Conservation (phyloP, 2,329 filamentous ascomycete species). For the Dothiorella sarmentorum region DNA sequence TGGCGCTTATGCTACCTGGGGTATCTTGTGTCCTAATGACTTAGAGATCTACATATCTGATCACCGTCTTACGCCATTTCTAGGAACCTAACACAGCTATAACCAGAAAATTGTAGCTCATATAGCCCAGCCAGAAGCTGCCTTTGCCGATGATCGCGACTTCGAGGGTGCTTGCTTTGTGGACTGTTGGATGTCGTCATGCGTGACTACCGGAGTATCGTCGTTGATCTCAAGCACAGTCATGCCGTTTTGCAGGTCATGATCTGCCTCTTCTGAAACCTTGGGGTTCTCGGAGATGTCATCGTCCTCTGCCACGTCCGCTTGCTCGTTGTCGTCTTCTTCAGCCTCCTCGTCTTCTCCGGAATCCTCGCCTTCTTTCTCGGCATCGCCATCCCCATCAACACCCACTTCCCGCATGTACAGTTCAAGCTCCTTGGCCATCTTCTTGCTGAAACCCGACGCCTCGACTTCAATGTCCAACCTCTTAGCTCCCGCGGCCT, state of each 20-base stretch:
- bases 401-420: slow-evolving; percentile 75
- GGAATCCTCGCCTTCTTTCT: slow-evolving; percentile 20
- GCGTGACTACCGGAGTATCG: slow-evolving; percentile 24
- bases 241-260: slow-evolving; percentile 24
- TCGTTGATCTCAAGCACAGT: slow-evolving; percentile 38
- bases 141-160: slow-evolving; percentile 14
- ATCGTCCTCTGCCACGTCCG: slow-evolving; percentile 7
- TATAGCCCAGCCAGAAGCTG: slow-evolving; percentile 20
- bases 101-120: not conserved
- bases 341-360: slow-evolving; percentile 22
- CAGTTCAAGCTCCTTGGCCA: slow-evolving; percentile 87
- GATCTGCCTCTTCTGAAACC: not conserved
- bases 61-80: too few relatives aligned
- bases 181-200: not conserved
- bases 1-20: not conserved
- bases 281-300: not conserved
- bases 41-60: not conserved
- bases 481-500: slow-evolving; percentile 50
- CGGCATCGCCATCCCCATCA: slow-evolving; percentile 46
- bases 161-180: not conserved
- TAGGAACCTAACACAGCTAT: not conserved
- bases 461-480: slow-evolving; percentile 87
- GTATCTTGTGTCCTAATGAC: not conserved
- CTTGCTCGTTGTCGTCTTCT: slow-evolving; percentile 20
- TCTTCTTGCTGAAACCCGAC: slow-evolving; percentile 94